Conservation (phyloP, 352 stramenopile species). For the Pythium dissimile region DNA sequence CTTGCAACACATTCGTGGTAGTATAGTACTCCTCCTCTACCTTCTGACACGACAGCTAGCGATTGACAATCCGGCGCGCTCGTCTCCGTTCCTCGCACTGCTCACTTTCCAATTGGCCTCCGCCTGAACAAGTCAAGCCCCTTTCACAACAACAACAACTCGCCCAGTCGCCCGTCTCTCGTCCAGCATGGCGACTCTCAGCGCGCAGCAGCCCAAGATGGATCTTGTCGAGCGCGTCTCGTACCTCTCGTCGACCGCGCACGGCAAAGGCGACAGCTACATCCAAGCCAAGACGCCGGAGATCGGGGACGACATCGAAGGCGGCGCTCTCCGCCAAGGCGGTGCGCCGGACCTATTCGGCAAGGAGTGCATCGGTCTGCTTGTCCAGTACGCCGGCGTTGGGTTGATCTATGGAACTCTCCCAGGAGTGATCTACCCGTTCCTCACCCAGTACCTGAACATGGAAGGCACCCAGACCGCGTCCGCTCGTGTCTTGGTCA, state of each 20-base stretch:
- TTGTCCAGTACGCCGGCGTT: slow-evolving; percentile 23
- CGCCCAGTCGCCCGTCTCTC: not conserved
- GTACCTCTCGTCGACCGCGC: slow-evolving; percentile 14
- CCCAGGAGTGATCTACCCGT: slow-evolving; percentile 26
- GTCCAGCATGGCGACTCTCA: not conserved
- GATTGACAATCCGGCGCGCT: no score
- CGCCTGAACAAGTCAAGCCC: not conserved
- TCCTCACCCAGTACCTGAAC: slow-evolving; percentile 27
- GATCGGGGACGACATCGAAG: slow-evolving; percentile 13
- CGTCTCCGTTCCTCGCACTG: not conserved
- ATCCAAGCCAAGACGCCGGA: slow-evolving; percentile 16
- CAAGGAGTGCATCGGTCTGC: slow-evolving; percentile 21
- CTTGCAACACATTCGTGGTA: no score
- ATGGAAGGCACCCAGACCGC: slow-evolving; percentile 25
- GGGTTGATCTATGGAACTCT: slow-evolving; percentile 16
- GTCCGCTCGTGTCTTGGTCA: slow-evolving; percentile 19
- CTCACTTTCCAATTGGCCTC: slow-evolving; percentile 1
- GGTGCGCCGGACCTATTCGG: slow-evolving; percentile 18
- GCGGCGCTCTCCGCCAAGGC: slow-evolving; percentile 23
- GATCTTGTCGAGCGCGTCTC: slow-evolving; percentile 22
- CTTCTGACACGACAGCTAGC: no score
- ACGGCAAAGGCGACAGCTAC: slow-evolving; percentile 19
- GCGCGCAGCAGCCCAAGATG: slow-evolving; percentile 1
- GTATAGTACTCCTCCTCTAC: no score
- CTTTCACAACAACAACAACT: not conserved